Conservation (phyloP, 106 monocot genomes). For the Alisma plantagoaquatica region DNA sequence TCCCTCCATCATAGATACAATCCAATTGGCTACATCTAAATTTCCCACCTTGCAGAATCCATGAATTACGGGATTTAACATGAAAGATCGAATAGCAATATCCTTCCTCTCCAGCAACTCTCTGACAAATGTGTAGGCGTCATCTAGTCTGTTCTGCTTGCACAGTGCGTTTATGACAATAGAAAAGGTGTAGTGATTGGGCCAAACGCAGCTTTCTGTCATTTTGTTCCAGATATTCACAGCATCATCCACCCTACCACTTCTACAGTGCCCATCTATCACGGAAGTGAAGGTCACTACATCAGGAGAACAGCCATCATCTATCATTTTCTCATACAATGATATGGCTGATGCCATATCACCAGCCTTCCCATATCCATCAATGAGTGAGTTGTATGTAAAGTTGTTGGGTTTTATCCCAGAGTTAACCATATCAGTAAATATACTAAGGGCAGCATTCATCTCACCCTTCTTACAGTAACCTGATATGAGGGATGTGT, state of each 20-base stretch:
- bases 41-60: conserved; percentile 64
- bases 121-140: conserved; percentile 37
- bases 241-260: conserved; percentile 43
- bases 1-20: conserved; percentile 40
- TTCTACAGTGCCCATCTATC: conserved; percentile 62
- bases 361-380: conserved; percentile 67
- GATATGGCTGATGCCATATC: conserved; percentile 25
- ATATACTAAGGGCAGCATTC: conserved; percentile 37
- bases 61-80: conserved; percentile 79
- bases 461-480: conserved; percentile 57
- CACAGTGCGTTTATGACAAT: conserved; percentile 57
- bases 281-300: conserved; percentile 70
- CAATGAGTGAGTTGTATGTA: conserved; percentile 75
- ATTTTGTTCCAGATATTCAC: conserved; percentile 51
- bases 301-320: conserved; percentile 45
- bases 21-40: conserved; percentile 50
- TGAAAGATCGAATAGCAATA: conserved; percentile 37
- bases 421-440: conserved; percentile 42
- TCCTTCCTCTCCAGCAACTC: conserved; percentile 39
- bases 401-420: conserved; percentile 49
- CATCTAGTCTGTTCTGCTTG: conserved; percentile 50
- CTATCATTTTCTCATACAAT: conserved; percentile 46
- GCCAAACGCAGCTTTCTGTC: conserved; percentile 23
- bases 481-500: conserved; percentile 46
- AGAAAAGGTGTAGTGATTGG: conserved; percentile 60